These are phyloP conservation scores for Kalaharituber pfeilii DNA, from an alignment of 2,329 filamentous ascomycete species.

Conservation along the genomic window DNA sequence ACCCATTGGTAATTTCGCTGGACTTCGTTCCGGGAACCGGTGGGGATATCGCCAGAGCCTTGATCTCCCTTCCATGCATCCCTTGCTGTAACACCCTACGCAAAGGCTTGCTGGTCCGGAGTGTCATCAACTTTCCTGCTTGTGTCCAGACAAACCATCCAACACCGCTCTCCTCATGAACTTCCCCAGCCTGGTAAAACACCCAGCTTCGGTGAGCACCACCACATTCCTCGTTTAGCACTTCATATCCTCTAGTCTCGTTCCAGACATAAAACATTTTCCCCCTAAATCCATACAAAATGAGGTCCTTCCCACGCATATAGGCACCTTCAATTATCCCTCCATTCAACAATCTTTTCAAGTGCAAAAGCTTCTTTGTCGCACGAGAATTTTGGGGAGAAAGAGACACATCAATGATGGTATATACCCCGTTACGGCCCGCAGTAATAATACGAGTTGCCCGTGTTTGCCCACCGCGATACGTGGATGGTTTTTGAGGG, in stretches of 20 bases:
- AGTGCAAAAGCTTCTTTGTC: slow-evolving; percentile 9
- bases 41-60: slow-evolving; percentile 37
- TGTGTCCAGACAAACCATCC: slow-evolving; percentile 59
- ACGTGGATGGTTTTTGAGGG: no score
- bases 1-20: not conserved
- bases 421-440: slow-evolving; percentile 16
- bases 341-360: slow-evolving; percentile 2
- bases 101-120: not conserved
- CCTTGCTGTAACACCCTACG: slow-evolving; percentile 42
- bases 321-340: slow-evolving; percentile 6
- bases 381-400: slow-evolving; percentile 4
- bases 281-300: slow-evolving; percentile 66
- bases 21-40: slow-evolving; percentile 3
- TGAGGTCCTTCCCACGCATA: slow-evolving; percentile 34
- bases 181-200: slow-evolving; percentile 25
- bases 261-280: slow-evolving; percentile 71
- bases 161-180: slow-evolving; percentile 23
- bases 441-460: slow-evolving; percentile 9
- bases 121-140: slow-evolving; percentile 31
- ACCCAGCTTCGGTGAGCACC: slow-evolving; percentile 67
- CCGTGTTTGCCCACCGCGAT: not conserved
- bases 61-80: slow-evolving; percentile 76
- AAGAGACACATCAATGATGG: not conserved
- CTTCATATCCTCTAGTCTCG: slow-evolving; percentile 48
- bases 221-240: slow-evolving; percentile 61